Percentiles rank a stretch among this genome's conserved stretches.
phyloP scores from a whole-genome alignment of 192 early-diverging fungal genomes.

The Dimargaris cristalligena region DNA sequence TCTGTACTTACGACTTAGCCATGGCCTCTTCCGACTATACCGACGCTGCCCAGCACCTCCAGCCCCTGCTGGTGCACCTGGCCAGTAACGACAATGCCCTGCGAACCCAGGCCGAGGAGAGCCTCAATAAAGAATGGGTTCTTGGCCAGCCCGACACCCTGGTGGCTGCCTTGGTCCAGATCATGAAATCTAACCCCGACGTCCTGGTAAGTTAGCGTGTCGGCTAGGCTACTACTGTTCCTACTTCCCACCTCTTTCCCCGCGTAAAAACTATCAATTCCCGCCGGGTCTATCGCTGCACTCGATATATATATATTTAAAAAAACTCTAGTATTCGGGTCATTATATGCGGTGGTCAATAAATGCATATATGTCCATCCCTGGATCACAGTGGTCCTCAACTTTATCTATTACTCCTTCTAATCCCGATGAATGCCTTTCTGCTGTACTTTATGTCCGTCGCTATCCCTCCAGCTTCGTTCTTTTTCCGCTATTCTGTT shows the following conservation, averaged over 20 bases:
- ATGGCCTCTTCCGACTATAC: neutral
- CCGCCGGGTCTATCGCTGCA: too few relatives aligned
- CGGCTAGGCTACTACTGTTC: too few relatives aligned
- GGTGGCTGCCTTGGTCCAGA: constrained; percentile 37
- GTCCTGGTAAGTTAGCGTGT: constrained; percentile 17
- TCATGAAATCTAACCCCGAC: constrained; percentile 32
- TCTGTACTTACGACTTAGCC: too few relatives aligned
- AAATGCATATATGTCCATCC: neutral
- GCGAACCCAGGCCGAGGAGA: constrained; percentile 41
- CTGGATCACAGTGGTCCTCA: too few relatives aligned
- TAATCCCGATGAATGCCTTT: neutral
- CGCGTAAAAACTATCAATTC: too few relatives aligned
- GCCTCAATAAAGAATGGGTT: constrained; percentile 42
- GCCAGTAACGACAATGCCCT: constrained; percentile 39
- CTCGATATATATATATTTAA: neutral
- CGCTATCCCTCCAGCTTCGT: too few relatives aligned
- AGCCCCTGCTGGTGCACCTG: constrained; percentile 14
- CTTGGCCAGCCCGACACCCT: constrained; percentile 38
- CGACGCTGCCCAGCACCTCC: constrained; percentile 5
- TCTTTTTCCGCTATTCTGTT: constrained; percentile 50
- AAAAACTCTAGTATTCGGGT: constrained; percentile 8
- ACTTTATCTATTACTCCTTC: neutral
- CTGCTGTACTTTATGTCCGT: too few relatives aligned
- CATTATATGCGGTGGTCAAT: neutral
- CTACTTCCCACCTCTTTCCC: too few relatives aligned